Conservation (phyloP, 2,329 filamentous ascomycete genomes). For the Calonectria fujianensis region DNA sequence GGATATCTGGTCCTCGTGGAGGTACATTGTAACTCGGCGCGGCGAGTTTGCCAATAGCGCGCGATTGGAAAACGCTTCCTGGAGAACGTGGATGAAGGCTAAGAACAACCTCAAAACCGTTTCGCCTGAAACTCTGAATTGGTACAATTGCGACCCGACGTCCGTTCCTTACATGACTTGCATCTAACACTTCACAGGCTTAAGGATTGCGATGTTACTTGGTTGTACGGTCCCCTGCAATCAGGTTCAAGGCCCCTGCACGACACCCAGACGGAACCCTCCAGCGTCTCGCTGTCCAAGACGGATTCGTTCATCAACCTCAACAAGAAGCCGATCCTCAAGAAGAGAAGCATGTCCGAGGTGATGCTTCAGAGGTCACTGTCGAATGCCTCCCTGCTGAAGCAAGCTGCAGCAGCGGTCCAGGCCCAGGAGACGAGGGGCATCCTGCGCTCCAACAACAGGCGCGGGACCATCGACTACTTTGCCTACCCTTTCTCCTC, state of each 20-base stretch:
- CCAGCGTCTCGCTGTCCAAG: slow-evolving; percentile 69
- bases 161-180: slow-evolving; percentile 33
- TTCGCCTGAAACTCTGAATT: slow-evolving; percentile 93
- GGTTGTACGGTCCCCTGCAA: slow-evolving; percentile 96
- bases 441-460: slow-evolving; percentile 73
- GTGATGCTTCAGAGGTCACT: slow-evolving; percentile 93
- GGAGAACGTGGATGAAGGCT: slow-evolving; percentile 96
- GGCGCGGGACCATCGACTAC: slow-evolving; percentile 81
- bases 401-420: slow-evolving; percentile 90
- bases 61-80: slow-evolving; percentile 94
- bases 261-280: slow-evolving; percentile 63
- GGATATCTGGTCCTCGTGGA: slow-evolving; percentile 98
- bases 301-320: slow-evolving; percentile 78
- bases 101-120: slow-evolving; percentile 92
- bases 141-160: slow-evolving; percentile 70
- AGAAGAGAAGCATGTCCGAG: slow-evolving; percentile 97
- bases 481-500: slow-evolving; percentile 79
- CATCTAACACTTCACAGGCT: slow-evolving; percentile 76
- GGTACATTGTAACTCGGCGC: slow-evolving; percentile 89
- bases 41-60: slow-evolving; percentile 87
- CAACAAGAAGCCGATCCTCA: slow-evolving; percentile 91
- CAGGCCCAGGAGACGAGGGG: slow-evolving; percentile 83
- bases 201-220: slow-evolving; percentile 97
- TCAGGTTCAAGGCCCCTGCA: slow-evolving; percentile 77
- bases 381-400: slow-evolving; percentile 90